Evolutionary conservation across 2,329 filamentous ascomycete species (phyloP), one percentile per base, ranked within the genome.

Genomic region (Aspergillus ochraceus): DNA sequence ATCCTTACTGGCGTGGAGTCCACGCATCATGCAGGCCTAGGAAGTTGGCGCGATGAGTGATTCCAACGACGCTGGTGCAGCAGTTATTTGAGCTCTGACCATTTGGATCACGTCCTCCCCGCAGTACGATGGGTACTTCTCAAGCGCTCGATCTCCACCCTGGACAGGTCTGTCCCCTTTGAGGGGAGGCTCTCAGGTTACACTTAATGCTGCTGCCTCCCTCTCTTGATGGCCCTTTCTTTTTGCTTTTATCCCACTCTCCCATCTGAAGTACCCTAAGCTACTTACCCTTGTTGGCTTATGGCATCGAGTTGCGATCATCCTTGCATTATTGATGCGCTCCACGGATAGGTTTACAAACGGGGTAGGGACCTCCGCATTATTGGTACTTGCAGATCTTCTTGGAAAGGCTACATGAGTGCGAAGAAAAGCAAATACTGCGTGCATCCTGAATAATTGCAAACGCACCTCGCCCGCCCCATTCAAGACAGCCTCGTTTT

Each of bases 11-110:
- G 60, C 52, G 60, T 62, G 63, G 60, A 65, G 30, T 30, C 50
- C 30, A 49, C 58, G 56, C 59, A 55, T n/a, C 24, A 49, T 61
- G 62, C 60, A 62, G 57, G 49, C 60, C 57, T 59, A 52, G 42
- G 55, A 36, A 49, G 53, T 58, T 51, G 57, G 63, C 60, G 56
- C 55, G 51, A 52, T 52, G 52, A 58, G 30, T 50, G 32, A 55
- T 42, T 45, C 57, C 46, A 52, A 22, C 32, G 22, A 45, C 20
- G 36, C 26, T 49, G 46, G 22, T 17, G 24, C 39, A 39, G 22
- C 29, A 39, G 53, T 55, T 55, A 49, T 45, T 61, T 26, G 50
- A 58, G 52, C 55, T 52, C 53, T 56, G 50, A 42, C 62, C 60
- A 61, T 61, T 59, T 54, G 32, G 55, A 60, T 59, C 19, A 29